These are phyloP conservation scores for Neonectria hederae DNA, from an alignment of 2,329 filamentous ascomycete species.

Conservation along the genomic window DNA sequence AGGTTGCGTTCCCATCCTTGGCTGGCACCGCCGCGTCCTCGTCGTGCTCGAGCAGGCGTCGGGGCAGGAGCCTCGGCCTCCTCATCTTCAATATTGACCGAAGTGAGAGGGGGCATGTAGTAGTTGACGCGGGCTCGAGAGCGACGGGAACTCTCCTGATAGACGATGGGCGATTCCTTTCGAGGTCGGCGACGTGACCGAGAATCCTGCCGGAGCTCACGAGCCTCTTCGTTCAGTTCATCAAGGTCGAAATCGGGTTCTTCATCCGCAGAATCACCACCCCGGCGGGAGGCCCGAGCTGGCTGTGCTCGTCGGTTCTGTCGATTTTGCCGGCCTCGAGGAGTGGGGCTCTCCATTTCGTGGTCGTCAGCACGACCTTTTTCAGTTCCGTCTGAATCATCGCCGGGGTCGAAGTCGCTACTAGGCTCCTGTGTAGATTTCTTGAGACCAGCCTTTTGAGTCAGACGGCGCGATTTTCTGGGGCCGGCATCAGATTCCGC, in stretches of 20 bases:
- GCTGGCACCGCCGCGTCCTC: conserved; percentile 68
- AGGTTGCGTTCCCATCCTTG: conserved; percentile 79
- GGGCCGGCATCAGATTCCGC: conserved; percentile 45
- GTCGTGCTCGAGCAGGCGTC: conserved; percentile 74
- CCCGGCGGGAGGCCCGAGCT: conserved; percentile 58
- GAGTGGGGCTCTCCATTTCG: conserved; percentile 59
- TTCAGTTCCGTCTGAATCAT: conserved; percentile 64
- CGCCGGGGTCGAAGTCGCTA: conserved; percentile 69
- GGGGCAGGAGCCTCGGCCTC: conserved; percentile 74
- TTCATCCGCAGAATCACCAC: conserved; percentile 64
- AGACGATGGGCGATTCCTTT: conserved; percentile 64
- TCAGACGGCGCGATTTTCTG: conserved; percentile 56
- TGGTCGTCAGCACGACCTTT: conserved; percentile 52
- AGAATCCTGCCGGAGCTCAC: conserved; percentile 67
- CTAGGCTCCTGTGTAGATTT: conserved; percentile 63
- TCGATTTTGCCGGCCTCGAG: conserved; percentile 58
- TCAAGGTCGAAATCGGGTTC: conserved; percentile 69
- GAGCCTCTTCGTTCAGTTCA: conserved; percentile 72
- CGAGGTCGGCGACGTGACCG: conserved; percentile 61
- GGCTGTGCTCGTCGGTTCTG: conserved; percentile 53
- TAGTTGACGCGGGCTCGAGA: conserved; percentile 78
- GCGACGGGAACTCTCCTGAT: conserved; percentile 65
- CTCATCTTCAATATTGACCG: conserved; percentile 74
- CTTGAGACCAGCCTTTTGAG: conserved; percentile 54
- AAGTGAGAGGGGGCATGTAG: conserved; percentile 77